phyloP scores from a whole-genome alignment of 805 yeast species.

The Ogataea angusta region DNA sequence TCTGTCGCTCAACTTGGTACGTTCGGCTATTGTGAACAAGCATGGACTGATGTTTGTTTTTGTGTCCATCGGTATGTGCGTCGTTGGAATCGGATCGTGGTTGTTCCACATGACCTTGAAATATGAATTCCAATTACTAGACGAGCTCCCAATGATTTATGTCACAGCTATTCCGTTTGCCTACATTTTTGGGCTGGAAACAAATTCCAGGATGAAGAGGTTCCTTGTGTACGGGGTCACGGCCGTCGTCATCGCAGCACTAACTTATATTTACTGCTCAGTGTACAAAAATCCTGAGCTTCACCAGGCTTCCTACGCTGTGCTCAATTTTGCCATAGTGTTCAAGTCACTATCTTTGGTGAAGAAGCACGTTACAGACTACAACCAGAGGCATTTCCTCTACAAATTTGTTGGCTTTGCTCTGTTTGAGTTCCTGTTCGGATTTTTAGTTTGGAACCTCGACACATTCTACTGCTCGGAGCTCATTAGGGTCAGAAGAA shows the following conservation, averaged over 20 bases:
- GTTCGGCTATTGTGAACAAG: constrained; percentile 53
- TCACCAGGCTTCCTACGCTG: constrained; percentile 80
- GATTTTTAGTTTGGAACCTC: constrained; percentile 80
- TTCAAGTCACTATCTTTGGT: constrained; percentile 52
- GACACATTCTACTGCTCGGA: constrained; percentile 74
- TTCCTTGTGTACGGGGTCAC: constrained; percentile 17
- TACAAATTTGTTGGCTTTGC: constrained; percentile 58
- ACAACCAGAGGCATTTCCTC: constrained; percentile 44
- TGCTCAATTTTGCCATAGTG: constrained; percentile 66
- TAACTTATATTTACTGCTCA: constrained; percentile 49
- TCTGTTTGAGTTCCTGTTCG: constrained; percentile 57
- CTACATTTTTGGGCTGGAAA: constrained; percentile 28
- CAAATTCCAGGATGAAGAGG: constrained; percentile 3
- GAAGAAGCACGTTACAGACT: constrained; percentile 48
- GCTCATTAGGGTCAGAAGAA: constrained; percentile 57
- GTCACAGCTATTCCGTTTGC: constrained; percentile 87
- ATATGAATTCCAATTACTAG: constrained; percentile 82
- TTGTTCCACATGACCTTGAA: constrained; percentile 89
- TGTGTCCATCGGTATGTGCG: constrained; percentile 69
- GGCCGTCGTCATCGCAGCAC: constrained; percentile 10
- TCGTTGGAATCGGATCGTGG: constrained; percentile 93
- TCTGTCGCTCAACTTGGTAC: constrained; percentile 35
- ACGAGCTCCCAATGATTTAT: constrained; percentile 94
- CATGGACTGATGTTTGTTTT: constrained; percentile 68
- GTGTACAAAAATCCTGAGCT: constrained; percentile 68